Base-by-base conservation (phyloP, 2,329 filamentous ascomycete species). In the Ascosphaera apis region DNA sequence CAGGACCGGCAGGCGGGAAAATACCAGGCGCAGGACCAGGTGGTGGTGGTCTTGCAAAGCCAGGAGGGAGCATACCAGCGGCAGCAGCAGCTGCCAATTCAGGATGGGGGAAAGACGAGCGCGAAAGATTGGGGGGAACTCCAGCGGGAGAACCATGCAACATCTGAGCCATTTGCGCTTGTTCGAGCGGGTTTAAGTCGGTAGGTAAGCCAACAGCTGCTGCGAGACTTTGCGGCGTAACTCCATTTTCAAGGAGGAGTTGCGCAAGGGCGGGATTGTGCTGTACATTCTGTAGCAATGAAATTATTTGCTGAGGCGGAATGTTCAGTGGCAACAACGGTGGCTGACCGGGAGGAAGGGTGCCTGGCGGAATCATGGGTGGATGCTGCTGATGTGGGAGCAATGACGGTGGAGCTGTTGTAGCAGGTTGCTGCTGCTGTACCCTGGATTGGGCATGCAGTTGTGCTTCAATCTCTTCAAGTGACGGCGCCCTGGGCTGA, bases 381-480 rank as follows among this genome's bases (percentile, higher is more conserved):
- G 40, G 40, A 9, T 42, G 46, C 15, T 40, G 42, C 31, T 37
- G 36, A 21, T 21, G 32, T 25, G 28, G 36, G 15, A 47, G 51
- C n/a, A 49, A 23, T 25, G 42, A 46, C 8, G 39, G 43, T n/a
- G 52, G 54, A 34, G 52, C 45, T 34, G 47, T 46, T 32, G 49
- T 51, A 30, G 48, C 40, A n/a, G 45, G 41, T 17, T 53, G 41
- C 11, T 43, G 44, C 19, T 46, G 48, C 11, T 48, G 48, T 25
- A 50, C 42, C 4, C 49, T 43, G 18, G 48, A 33, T 31, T 44
- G 42, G 18, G 39, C 36, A 11, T 25, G 21, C 5, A 25, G 21
- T 11, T 25, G 21, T 25, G 21, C 37, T 25, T 25, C 21, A 25
- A 28, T n/a, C 38, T 17, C 17, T 40, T 34, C 7, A 18, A 17